Evolutionary conservation across 371 early-diverging fungal genomes (phyloP), one percentile per base, ranked within the genome.

Genomic region (Nematocida ironsii): DNA sequence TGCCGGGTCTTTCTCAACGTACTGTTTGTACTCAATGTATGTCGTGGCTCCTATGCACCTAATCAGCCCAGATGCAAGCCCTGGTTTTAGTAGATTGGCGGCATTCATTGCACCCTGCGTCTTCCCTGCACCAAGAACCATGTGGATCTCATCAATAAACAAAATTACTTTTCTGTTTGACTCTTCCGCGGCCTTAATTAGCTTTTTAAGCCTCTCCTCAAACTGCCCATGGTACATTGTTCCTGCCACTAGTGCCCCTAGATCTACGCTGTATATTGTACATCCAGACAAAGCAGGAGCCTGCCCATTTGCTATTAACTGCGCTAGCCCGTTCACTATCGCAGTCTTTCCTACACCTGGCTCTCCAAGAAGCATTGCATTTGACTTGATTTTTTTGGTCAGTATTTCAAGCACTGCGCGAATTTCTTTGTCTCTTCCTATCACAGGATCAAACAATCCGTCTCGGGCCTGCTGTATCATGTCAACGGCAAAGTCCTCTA

Each of bases 71-170:
- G 91, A 85, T 23, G 94, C 93, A 25, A 94, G 85, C 9, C 91
- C 91, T 18, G 94, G 94, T 89, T 91, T 92, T 56, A 96, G 87
- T 73, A 96, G 85, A 85, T 96, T 95, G 58, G 94, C 95, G 3
- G 94, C 92, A 83, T 67, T 89, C 84, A 94, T 93, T 18, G 95
- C 93, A 58, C 94, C 93, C 4, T 94, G 94, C 4, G 82, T 72
- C 73, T 90, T 91, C 60, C 93, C 93, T 47, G 92, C 88, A 3
- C 91, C 91, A 56, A 93, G 86, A 4, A 95, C 92, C 42, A 93
- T 91, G 84, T 98, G 99, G 50, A 98, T 92, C 89, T 98, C 99
- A 88, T 98, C 98, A 84, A 97, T 95, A 86, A 98, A 97, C 33
- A 98, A 88, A 82, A 98, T 96, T 55, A 94, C 90, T 44, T 92